A percentile compares a stretch with the other conserved stretches of the same genome.
phyloP scores from a whole-genome alignment of 2,329 filamentous ascomycete species.

The Microcyclospora pomicola region DNA sequence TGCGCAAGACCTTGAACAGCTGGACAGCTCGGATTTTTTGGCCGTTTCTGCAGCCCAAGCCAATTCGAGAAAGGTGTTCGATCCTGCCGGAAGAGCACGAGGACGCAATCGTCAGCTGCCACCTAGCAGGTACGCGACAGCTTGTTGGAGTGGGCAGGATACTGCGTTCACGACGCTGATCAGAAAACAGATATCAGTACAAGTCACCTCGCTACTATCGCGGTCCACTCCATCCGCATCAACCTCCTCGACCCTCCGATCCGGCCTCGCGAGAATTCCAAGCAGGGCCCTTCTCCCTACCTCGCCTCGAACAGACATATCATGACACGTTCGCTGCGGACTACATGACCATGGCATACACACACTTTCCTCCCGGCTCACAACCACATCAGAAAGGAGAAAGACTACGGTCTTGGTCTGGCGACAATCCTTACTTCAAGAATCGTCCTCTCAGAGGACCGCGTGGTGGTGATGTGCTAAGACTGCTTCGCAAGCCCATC shows the following conservation, averaged over 20 bases:
- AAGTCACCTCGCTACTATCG: constrained; percentile 90
- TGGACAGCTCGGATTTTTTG: constrained; percentile 11
- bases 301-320: constrained; percentile 82
- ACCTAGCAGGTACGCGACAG: constrained; percentile 39
- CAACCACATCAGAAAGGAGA: constrained; percentile 42
- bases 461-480: constrained; percentile 59
- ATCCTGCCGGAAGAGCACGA: constrained; percentile 29
- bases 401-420: constrained; percentile 73
- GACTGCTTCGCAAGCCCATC: constrained; percentile 51
- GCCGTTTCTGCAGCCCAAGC: constrained; percentile 29
- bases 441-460: constrained; percentile 77
- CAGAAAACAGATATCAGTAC: constrained; percentile 64
- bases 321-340: constrained; percentile 75
- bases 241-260: constrained; percentile 75
- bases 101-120: constrained; percentile 32
- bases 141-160: too few species aligned
- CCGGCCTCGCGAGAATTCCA: constrained; percentile 77
- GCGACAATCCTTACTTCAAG: constrained; percentile 84
- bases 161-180: too few species aligned
- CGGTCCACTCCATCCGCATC: constrained; percentile 82
- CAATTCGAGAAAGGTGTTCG: constrained; percentile 32
- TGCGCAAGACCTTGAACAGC: constrained; percentile 31
- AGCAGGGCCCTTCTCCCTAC: constrained; percentile 79
- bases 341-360: constrained; percentile 77
- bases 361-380: constrained; percentile 70